Conservation (phyloP, 1,284 basidiomycete species). For the Tylopilus orsonianus region DNA sequence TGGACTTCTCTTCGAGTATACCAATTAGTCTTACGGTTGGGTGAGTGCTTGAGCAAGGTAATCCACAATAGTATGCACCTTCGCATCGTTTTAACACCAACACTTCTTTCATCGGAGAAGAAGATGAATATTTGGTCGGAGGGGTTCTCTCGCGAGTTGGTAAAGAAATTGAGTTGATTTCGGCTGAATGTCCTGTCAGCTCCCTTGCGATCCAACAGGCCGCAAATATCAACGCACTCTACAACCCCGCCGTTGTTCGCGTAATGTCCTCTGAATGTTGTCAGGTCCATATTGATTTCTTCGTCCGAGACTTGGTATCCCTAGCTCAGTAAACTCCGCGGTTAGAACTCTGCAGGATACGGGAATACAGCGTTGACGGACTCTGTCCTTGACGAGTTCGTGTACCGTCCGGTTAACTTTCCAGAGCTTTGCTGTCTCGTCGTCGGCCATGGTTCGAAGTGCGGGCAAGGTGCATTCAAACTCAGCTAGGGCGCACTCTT, state of each 20-base stretch:
- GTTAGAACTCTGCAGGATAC: constrained; percentile 15
- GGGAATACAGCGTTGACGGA: constrained; percentile 37
- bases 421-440: constrained; percentile 87
- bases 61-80: constrained; percentile 60
- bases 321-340: constrained; percentile 39
- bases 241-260: constrained; percentile 61
- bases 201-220: not conserved
- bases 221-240: constrained; percentile 46
- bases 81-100: constrained; percentile 94
- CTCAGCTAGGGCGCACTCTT: constrained; percentile 25
- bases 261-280: constrained; percentile 69
- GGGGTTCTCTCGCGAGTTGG: constrained; percentile 66
- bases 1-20: constrained; percentile 88
- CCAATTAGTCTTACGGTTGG: constrained; percentile 66
- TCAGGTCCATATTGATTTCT: constrained; percentile 84
- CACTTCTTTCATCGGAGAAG: constrained; percentile 90
- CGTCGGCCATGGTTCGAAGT: constrained; percentile 55
- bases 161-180: constrained; percentile 85
- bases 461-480: constrained; percentile 31
- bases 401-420: constrained; percentile 96
- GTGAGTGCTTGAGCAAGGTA: constrained; percentile 8
- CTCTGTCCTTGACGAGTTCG: constrained; percentile 93
- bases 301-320: constrained; percentile 90
- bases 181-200: constrained; percentile 55
- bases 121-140: constrained; percentile 90